These are phyloP conservation scores for Hyphodiscus sp. DNA, from an alignment of 2,329 filamentous ascomycete species.

Conservation along the genomic window DNA sequence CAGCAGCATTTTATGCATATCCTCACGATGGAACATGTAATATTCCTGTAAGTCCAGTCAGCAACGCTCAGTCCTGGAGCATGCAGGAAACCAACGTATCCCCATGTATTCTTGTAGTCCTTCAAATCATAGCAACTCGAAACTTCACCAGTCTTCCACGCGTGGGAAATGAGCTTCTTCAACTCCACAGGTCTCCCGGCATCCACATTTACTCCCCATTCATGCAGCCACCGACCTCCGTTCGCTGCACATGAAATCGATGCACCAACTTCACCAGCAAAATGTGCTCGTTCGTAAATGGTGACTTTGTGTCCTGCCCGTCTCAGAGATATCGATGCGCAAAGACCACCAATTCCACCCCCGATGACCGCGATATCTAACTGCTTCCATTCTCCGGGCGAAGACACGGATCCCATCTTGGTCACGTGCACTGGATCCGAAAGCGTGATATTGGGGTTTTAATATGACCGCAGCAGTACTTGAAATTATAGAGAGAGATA, in stretches of 20 bases:
- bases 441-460: too few relatives aligned
- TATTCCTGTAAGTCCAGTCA: constrained; percentile 34
- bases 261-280: constrained; percentile 59
- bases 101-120: constrained; percentile 60
- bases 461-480: too few relatives aligned
- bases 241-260: constrained; percentile 63
- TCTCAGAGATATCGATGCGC: constrained; percentile 42
- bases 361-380: constrained; percentile 10
- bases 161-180: constrained; percentile 58
- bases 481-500: too few relatives aligned
- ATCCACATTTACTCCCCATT: constrained; percentile 58
- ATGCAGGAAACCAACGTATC: constrained; percentile 35
- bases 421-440: too few relatives aligned
- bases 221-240: constrained; percentile 60
- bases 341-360: constrained; percentile 37
- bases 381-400: not conserved
- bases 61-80: constrained; percentile 13
- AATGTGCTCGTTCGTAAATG: constrained; percentile 60
- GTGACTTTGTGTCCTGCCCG: constrained; percentile 48
- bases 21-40: constrained; percentile 62
- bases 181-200: constrained; percentile 60
- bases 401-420: not conserved
- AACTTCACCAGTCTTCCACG: constrained; percentile 62
- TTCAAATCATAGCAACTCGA: constrained; percentile 56
- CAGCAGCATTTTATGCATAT: constrained; percentile 61